These are phyloP conservation scores for Sclerospora graminicola DNA, from an alignment of 352 stramenopile species.

Conservation along the genomic window DNA sequence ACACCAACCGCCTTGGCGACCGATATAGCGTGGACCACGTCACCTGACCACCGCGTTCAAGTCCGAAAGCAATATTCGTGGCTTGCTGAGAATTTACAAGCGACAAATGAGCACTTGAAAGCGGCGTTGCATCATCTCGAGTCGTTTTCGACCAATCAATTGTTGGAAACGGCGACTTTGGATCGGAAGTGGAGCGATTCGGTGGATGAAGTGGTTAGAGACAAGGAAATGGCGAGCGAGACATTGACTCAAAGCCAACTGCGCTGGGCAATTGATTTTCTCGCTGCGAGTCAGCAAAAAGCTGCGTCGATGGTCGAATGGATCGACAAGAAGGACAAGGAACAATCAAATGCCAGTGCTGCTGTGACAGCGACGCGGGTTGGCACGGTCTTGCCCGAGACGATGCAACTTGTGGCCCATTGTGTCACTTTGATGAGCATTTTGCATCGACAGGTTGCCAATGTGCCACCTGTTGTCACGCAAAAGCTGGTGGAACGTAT, in stretches of 20 bases:
- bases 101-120: constrained; percentile 50
- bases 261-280: constrained; percentile 55
- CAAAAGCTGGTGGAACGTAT: constrained; percentile 54
- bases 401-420: constrained; percentile 36
- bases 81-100: constrained; percentile 54
- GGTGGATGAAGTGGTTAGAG: constrained; percentile 1
- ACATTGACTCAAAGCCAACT: constrained; percentile 40
- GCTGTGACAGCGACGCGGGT: constrained; percentile 1
- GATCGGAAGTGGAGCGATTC: no score
- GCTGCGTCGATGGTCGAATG: constrained; percentile 20
- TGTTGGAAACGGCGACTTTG: not conserved
- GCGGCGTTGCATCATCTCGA: constrained; percentile 53
- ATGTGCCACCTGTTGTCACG: constrained; percentile 35
- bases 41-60: constrained; percentile 18
- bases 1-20: constrained; percentile 19
- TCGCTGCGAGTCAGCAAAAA: constrained; percentile 33
- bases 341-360: constrained; percentile 1
- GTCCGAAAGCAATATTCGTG: constrained; percentile 56
- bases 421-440: constrained; percentile 53
- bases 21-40: constrained; percentile 11
- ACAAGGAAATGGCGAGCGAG: constrained; percentile 5
- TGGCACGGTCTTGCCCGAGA: constrained; percentile 22
- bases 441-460: constrained; percentile 18
- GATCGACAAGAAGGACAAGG: constrained; percentile 9
- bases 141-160: constrained; percentile 19